These are phyloP conservation scores for Amylostereum areolatum DNA, from an alignment of 1,284 basidiomycete genomes.

Conservation along the genomic window DNA sequence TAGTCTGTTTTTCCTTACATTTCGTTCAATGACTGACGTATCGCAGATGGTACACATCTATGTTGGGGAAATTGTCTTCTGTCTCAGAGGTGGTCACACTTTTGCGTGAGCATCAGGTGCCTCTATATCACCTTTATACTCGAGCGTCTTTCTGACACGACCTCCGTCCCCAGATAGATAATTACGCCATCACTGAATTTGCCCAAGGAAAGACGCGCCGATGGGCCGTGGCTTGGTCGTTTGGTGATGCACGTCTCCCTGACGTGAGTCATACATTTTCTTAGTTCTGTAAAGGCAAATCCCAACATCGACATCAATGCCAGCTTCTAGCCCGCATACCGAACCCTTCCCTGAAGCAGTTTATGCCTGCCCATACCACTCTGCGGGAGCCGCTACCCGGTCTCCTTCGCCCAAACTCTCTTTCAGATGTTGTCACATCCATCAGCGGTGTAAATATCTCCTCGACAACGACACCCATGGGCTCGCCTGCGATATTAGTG, in stretches of 20 bases:
- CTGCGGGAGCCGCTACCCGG: constrained; percentile 32
- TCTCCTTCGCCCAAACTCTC: constrained; percentile 10
- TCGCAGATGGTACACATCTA: constrained; percentile 86
- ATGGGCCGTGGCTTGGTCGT: constrained; percentile 89
- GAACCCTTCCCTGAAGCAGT: constrained; percentile 34
- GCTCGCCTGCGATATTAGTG: constrained; percentile 25
- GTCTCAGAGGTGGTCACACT: constrained; percentile 54
- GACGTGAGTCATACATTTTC: constrained; percentile 54
- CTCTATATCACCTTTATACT: constrained; percentile 11
- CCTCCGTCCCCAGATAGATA: constrained; percentile 54
- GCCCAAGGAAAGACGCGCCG: constrained; percentile 82
- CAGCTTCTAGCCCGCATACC: constrained; percentile 49
- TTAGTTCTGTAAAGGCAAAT: constrained; percentile 1
- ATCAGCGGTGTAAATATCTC: constrained; percentile 27
- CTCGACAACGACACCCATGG: constrained; percentile 1
- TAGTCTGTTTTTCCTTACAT: background rate
- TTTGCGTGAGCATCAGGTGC: constrained; percentile 48
- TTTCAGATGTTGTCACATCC: constrained; percentile 25
- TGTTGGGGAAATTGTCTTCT: constrained; percentile 84
- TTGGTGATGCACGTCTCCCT: constrained; percentile 54
- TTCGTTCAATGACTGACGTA: background rate
- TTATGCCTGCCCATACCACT: constrained; percentile 53
- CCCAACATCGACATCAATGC: background rate
- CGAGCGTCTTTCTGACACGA: background rate
- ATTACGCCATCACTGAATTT: constrained; percentile 82